Percentiles rank a stretch among this genome's conserved stretches.
phyloP scores from a whole-genome alignment of 805 yeast species.

The baker's yeast (Saccharomyces cerevisiae) region DNA sequence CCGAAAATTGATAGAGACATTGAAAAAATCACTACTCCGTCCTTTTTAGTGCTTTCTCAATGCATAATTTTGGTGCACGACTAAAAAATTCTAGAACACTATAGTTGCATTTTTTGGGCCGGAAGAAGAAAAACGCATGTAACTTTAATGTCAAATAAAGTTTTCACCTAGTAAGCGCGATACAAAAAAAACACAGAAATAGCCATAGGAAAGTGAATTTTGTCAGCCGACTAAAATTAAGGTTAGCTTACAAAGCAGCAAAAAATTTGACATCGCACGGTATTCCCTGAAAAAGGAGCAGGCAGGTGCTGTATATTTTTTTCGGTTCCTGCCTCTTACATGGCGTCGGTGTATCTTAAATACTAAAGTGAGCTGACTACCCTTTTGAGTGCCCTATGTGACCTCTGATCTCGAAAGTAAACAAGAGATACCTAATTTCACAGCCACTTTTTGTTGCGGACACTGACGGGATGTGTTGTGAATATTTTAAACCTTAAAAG shows the following conservation, averaged over 20 bases:
- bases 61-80: no score
- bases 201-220: neutral
- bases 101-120: neutral
- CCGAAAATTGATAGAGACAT: neutral
- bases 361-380: no score
- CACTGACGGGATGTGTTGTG: no score
- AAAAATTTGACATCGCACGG: neutral
- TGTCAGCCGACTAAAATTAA: neutral
- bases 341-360: no score
- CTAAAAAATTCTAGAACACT: neutral
- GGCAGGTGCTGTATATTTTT: no score
- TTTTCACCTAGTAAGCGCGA: neutral
- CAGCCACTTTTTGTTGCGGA: no score
- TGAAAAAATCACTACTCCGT: neutral
- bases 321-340: no score
- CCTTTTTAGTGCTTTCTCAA: no score
- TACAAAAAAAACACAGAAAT: neutral
- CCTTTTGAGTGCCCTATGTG: no score
- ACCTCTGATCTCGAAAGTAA: no score
- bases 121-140: neutral
- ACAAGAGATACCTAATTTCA: no score
- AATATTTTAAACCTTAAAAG: no score
- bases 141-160: neutral
- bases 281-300: neutral
- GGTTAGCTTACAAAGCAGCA: neutral